phyloP scores from a whole-genome alignment of 495 filamentous ascomycete species.

The Usnea hakonensis region DNA sequence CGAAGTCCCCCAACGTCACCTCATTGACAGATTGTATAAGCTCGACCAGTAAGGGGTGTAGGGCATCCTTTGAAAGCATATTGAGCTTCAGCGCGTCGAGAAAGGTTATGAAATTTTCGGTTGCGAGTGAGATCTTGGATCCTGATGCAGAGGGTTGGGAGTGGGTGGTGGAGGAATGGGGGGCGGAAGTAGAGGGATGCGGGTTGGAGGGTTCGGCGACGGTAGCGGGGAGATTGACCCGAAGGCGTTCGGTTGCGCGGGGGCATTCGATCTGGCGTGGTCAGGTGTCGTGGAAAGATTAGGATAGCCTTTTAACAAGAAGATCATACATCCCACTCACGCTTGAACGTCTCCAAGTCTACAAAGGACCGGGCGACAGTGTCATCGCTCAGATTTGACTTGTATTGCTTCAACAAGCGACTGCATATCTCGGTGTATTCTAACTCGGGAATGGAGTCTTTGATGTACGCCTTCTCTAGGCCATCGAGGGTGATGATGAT shows the following conservation, averaged over 20 bases:
- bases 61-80: constrained; percentile 84
- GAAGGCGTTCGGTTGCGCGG: constrained; percentile 83
- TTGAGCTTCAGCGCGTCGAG: constrained; percentile 87
- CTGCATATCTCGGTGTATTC: constrained; percentile 96
- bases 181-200: constrained; percentile 30
- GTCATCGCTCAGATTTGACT: constrained; percentile 82
- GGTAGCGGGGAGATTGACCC: constrained; percentile 73
- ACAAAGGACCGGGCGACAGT: constrained; percentile 74
- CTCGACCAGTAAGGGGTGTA: constrained; percentile 88
- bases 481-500: constrained; percentile 94
- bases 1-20: constrained; percentile 88
- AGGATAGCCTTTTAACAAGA: constrained; percentile 4
- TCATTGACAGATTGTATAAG: constrained; percentile 95
- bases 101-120: constrained; percentile 97
- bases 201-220: constrained; percentile 51
- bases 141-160: constrained; percentile 47
- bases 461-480: constrained; percentile 92
- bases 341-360: constrained; percentile 89
- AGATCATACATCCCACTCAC: constrained; percentile 72
- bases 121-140: constrained; percentile 72
- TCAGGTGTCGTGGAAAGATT: background rate
- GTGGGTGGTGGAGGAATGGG: constrained; percentile 38
- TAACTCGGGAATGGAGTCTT: constrained; percentile 82
- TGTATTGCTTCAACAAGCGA: constrained; percentile 91
- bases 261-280: constrained; percentile 76